Conservation (phyloP, 257 asterid species). For the Linderniella brevidens region DNA sequence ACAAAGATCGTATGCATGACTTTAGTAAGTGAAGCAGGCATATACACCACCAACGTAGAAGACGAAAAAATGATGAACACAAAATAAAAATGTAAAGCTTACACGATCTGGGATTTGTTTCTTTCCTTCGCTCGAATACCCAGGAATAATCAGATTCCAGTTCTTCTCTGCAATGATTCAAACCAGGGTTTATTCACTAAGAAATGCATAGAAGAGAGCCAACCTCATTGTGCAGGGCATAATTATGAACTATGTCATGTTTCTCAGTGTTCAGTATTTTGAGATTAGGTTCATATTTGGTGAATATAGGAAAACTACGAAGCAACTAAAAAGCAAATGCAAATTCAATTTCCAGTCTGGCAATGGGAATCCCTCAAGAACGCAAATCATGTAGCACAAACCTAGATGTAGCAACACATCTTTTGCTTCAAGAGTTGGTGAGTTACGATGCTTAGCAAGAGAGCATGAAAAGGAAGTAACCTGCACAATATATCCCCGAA, state of each 20-base stretch:
- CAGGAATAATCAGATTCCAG: constrained; percentile 72
- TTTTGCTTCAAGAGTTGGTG: constrained; percentile 82
- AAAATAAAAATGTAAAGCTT: constrained; percentile 20
- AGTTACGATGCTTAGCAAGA: constrained; percentile 92
- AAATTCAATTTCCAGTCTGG: constrained; percentile 4
- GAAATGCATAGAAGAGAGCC: constrained; percentile 3
- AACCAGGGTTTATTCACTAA: constrained; percentile 13
- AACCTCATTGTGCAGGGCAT: neutral
- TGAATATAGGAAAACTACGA: neutral
- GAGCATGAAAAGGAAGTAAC: constrained; percentile 74
- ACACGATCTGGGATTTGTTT: constrained; percentile 33
- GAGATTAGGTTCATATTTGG: no score
- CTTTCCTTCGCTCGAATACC: constrained; percentile 69
- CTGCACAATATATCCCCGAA: constrained; percentile 21
- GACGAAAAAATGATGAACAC: constrained; percentile 3
- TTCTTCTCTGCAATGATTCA: constrained; percentile 61
- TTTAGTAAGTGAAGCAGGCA: neutral
- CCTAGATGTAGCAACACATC: constrained; percentile 90
- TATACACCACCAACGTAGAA: neutral
- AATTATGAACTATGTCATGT: neutral
- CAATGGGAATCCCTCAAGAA: constrained; percentile 8
- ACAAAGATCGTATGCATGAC: no score
- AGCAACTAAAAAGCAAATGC: neutral
- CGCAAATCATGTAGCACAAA: constrained; percentile 24
- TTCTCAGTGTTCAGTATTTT: no score